Evolutionary conservation across 176 grass and related monocot genomes (phyloP).

Genomic region (Zea luxurians): DNA sequence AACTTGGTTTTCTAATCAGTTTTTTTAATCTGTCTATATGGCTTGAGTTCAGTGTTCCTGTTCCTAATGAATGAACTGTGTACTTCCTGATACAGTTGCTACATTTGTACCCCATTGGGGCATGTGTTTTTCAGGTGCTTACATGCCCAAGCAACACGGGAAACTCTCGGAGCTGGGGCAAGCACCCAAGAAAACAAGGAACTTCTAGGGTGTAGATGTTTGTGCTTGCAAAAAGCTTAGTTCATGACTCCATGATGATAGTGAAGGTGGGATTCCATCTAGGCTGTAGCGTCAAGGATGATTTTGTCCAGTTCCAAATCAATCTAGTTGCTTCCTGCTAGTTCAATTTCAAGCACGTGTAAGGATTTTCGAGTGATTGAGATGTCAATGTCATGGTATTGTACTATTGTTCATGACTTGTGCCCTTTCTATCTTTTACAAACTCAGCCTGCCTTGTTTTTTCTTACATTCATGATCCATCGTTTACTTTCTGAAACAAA

Average conservation of each 20-base stretch:
- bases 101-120: not conserved
- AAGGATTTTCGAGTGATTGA: slow-evolving; percentile 1
- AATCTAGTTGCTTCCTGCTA: not conserved
- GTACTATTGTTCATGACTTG: slow-evolving; percentile 23
- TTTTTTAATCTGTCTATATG: not conserved
- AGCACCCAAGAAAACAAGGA: slow-evolving; percentile 58
- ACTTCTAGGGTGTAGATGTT: slow-evolving; percentile 39
- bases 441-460: not conserved
- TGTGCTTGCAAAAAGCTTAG: slow-evolving; percentile 15
- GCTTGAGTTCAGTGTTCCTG: not conserved
- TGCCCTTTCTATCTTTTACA: slow-evolving; percentile 7
- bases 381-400: not conserved
- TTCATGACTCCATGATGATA: slow-evolving; percentile 1
- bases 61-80: not conserved
- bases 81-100: not conserved
- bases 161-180: slow-evolving; percentile 32
- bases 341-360: slow-evolving; percentile 16
- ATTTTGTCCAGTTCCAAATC: not conserved
- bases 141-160: slow-evolving; percentile 50
- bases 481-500: not conserved
- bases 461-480: not conserved
- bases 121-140: slow-evolving; percentile 53
- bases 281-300: not conserved
- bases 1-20: not conserved
- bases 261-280: slow-evolving; percentile 2